Evolutionary conservation across 352 stramenopile genomes (phyloP).

Genomic region (Globisporangium cylindrosporum): DNA sequence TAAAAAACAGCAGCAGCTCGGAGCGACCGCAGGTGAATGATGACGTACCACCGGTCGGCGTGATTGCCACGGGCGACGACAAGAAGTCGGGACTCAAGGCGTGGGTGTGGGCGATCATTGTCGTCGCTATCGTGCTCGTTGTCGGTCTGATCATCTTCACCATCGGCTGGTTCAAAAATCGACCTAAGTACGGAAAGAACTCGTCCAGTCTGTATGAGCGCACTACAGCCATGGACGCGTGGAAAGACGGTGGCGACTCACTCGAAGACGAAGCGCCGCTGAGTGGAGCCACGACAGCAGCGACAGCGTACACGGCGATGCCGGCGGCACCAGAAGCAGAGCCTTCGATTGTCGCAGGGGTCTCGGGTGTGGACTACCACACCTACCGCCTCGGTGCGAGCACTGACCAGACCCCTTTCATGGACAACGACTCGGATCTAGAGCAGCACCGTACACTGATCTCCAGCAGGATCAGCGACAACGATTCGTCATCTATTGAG

Average conservation of each 20-base stretch:
- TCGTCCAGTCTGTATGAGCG: slow-evolving; percentile 22
- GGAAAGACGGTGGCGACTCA: slow-evolving; percentile 15
- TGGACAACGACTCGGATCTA: slow-evolving; percentile 35
- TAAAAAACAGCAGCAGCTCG: not conserved
- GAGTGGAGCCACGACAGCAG: slow-evolving; percentile 23
- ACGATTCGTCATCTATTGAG: slow-evolving; percentile 27
- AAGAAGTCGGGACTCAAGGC: slow-evolving; percentile 20
- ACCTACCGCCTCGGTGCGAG: slow-evolving; percentile 27
- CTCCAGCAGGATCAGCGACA: slow-evolving; percentile 24
- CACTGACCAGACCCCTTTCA: slow-evolving; percentile 24
- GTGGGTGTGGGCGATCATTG: slow-evolving; percentile 41
- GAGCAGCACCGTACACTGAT: slow-evolving; percentile 9
- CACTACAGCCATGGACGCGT: slow-evolving; percentile 28
- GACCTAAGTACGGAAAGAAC: slow-evolving; percentile 27
- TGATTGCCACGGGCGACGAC: slow-evolving; percentile 12
- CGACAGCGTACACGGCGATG: slow-evolving; percentile 4
- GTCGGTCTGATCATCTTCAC: slow-evolving; percentile 35
- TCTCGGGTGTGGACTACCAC: slow-evolving; percentile 43
- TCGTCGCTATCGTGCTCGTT: slow-evolving; percentile 26
- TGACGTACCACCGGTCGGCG: not conserved
- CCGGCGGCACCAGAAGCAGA: slow-evolving; percentile 27
- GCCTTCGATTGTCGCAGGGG: slow-evolving; percentile 40
- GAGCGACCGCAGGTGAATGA: not conserved
- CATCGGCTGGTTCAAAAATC: slow-evolving; percentile 52
- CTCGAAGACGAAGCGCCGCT: slow-evolving; percentile 18